Evolutionary conservation across 805 yeast species (phyloP).

Genomic region (Torulaspora indica): DNA sequence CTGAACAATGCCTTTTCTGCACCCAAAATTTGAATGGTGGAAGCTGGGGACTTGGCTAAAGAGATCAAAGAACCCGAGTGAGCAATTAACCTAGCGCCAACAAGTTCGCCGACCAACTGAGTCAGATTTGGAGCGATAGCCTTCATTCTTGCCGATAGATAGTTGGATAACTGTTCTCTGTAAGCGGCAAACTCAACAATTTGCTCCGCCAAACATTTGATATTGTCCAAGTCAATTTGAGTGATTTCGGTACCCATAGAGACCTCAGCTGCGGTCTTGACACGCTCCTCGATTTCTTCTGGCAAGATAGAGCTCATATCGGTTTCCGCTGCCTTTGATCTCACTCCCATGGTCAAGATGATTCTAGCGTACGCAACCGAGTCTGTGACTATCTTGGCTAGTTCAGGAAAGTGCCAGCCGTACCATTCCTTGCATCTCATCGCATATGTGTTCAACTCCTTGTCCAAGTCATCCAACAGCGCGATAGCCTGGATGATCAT

Average conservation of each 20-base stretch:
- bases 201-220: conserved; percentile 88
- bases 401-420: conserved; percentile 99
- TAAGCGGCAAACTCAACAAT: conserved; percentile 93
- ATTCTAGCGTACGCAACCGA: conserved; percentile 95
- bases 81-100: conserved; percentile 96
- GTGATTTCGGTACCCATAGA: conserved; percentile 99
- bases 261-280: conserved; percentile 95
- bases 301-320: conserved; percentile 89
- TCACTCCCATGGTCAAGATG: conserved; percentile 86
- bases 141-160: conserved; percentile 90
- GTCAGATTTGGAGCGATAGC: conserved; percentile 98
- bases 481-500: conserved; percentile 99
- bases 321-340: conserved; percentile 85
- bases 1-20: conserved; percentile 99
- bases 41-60: conserved; percentile 97
- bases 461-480: conserved; percentile 90
- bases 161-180: conserved; percentile 92
- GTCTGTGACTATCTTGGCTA: conserved; percentile 94
- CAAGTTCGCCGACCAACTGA: conserved; percentile 92
- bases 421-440: conserved; percentile 99
- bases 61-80: conserved; percentile 94
- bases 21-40: conserved; percentile 96
- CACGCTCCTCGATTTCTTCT: conserved; percentile 87
- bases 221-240: conserved; percentile 80
- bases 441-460: conserved; percentile 95